A percentile compares a stretch with the other conserved stretches of the same genome.
These are phyloP conservation scores for Candida awuae DNA, from an alignment of 805 yeast genomes.

Conservation along the genomic window DNA sequence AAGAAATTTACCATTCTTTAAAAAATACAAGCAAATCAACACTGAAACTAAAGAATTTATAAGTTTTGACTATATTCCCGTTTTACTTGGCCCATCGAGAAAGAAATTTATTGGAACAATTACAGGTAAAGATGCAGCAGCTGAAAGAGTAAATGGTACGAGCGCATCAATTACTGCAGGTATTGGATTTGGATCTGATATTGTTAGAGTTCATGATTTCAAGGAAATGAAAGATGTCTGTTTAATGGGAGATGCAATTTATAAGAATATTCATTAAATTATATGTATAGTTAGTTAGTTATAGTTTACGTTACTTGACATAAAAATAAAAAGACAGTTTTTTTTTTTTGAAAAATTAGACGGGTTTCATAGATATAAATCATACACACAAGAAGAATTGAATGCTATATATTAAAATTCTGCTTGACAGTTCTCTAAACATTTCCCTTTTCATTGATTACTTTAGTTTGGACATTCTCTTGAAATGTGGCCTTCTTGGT, in stretches of 20 bases:
- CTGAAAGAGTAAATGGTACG: constrained; percentile 67
- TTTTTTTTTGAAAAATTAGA: constrained; percentile 1
- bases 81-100: constrained; percentile 81
- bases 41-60: constrained; percentile 25
- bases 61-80: constrained; percentile 49
- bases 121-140: constrained; percentile 48
- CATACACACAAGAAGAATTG: constrained; percentile 8
- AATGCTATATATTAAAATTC: constrained; percentile 7
- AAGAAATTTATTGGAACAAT: constrained; percentile 78
- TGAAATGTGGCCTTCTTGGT: constrained; percentile 80
- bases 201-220: constrained; percentile 86
- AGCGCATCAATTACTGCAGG: constrained; percentile 68
- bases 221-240: constrained; percentile 46
- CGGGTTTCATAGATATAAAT: constrained; percentile 3
- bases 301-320: not conserved
- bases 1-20: constrained; percentile 38
- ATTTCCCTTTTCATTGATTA: constrained; percentile 1
- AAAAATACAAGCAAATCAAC: constrained; percentile 34
- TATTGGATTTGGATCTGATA: constrained; percentile 64
- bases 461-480: constrained; percentile 47
- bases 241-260: constrained; percentile 66
- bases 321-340: not conserved
- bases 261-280: constrained; percentile 27
- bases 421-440: constrained; percentile 5
- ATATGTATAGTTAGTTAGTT: not conserved